Base-by-base conservation (phyloP, 768 basidiomycete genomes). In the Myochromella boudieri region DNA sequence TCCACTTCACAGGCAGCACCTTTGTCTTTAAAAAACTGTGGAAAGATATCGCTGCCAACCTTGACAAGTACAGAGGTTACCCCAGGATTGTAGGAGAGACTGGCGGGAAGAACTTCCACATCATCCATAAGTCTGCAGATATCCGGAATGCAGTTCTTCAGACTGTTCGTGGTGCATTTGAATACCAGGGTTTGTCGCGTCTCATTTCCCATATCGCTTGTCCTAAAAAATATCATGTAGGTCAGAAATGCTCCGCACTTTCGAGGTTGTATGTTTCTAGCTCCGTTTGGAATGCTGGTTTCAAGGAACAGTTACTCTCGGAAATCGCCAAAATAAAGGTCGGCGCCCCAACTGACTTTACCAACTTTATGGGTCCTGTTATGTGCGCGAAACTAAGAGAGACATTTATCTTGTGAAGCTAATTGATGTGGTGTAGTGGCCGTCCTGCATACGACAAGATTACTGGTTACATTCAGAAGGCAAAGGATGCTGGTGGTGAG, bases 71-170 rank as follows among this genome's bases (percentile, higher is more conserved):
- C 76, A 81, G 72, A 58, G 74, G 82, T 10, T 98, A 97, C 70
- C 97, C 97, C 0, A 79, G 95, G 61, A 88, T 99, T 53, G 95
- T 99, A 6, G 97, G 97, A 21, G 95, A 98, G 77, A 98, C 95
- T 6, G 93, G 92, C 22, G 95, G 97, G 47, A 99, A 98, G 79
- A 99, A 99, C 76, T 98, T 95, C 77, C 97, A 98, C 68, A 54
- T 99, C 37, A 74, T 98, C 39, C 97, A 98, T 67, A 73, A 78
- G 44, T 85, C 84, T 11, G 95, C 95, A 28, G 90, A 97, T 57
- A 68, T 97, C 43, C 75, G 74, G 63, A 95, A 94, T 55, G 91
- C 95, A n/a, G 97, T 91, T 40, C 55, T 89, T 37, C 95, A 98
- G 70, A 81, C 76, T 42, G 78, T 98, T 51, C 78, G 97, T 45